These are phyloP conservation scores for Ceratorhiza oryzae-sativae DNA, from an alignment of 1,284 basidiomycete species.

Conservation along the genomic window DNA sequence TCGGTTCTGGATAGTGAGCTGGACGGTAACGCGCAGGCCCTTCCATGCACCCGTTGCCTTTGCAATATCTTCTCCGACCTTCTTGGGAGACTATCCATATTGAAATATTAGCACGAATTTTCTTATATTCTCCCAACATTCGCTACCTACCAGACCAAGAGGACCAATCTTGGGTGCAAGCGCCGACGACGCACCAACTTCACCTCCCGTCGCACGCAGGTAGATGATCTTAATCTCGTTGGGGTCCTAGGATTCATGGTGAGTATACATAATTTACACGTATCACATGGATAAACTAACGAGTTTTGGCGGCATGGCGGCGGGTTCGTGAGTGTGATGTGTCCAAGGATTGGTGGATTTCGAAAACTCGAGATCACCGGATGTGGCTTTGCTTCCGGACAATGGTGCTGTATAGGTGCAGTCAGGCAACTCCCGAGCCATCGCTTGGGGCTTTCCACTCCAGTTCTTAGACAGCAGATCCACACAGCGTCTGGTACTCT, in stretches of 20 bases:
- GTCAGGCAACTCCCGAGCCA: too few species aligned
- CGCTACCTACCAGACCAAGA: slow-evolving; percentile 89
- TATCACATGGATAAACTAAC: slow-evolving; percentile 55
- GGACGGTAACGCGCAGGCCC: slow-evolving; percentile 98
- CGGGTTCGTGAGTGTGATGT: slow-evolving; percentile 44
- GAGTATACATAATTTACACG: background rate
- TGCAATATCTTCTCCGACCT: slow-evolving; percentile 99
- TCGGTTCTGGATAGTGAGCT: slow-evolving; percentile 99
- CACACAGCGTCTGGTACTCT: too few species aligned
- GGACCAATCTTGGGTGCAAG: slow-evolving; percentile 99
- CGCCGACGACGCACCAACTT: slow-evolving; percentile 98
- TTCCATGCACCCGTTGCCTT: slow-evolving; percentile 99
- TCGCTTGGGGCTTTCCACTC: too few species aligned
- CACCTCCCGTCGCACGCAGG: slow-evolving; percentile 98
- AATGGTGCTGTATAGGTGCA: slow-evolving; percentile 17
- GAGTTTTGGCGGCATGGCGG: slow-evolving; percentile 77
- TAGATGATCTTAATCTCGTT: slow-evolving; percentile 99
- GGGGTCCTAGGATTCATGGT: slow-evolving; percentile 70
- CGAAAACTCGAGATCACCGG: background rate
- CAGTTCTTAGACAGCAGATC: too few species aligned
- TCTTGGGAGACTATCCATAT: slow-evolving; percentile 89
- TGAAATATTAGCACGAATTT: background rate
- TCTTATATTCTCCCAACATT: too few species aligned
- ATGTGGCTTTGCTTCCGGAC: slow-evolving; percentile 30
- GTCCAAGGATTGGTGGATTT: slow-evolving; percentile 7